Conservation (phyloP, 805 yeast genomes). For the Zygotorulaspora sp. region DNA sequence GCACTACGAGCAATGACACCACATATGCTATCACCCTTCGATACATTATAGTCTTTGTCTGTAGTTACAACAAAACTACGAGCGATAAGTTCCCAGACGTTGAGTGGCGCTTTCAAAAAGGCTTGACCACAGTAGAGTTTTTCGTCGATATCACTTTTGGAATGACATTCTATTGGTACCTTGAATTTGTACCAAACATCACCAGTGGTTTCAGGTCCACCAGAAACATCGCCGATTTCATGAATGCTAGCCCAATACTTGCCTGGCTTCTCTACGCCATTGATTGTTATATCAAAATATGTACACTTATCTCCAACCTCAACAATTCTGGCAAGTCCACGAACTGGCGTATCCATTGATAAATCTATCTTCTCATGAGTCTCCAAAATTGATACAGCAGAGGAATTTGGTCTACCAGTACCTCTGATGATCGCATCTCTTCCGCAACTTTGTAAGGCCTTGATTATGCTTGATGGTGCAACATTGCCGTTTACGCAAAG, state of each 20-base stretch:
- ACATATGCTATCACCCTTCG: constrained; percentile 45
- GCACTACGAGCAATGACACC: constrained; percentile 97
- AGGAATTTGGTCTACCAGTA: constrained; percentile 78
- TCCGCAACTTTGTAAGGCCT: constrained; percentile 66
- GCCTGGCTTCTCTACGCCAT: constrained; percentile 59
- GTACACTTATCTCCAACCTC: constrained; percentile 50
- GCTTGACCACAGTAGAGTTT: constrained; percentile 41
- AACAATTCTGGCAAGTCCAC: constrained; percentile 84
- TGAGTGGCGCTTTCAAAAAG: constrained; percentile 43
- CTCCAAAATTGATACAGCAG: constrained; percentile 89
- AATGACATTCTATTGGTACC: constrained; percentile 30
- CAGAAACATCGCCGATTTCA: constrained; percentile 67
- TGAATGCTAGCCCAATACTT: constrained; percentile 66
- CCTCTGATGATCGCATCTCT: constrained; percentile 91
- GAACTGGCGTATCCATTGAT: constrained; percentile 52
- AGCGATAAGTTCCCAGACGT: constrained; percentile 63
- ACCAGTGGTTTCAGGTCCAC: constrained; percentile 69
- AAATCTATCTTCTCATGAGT: constrained; percentile 46
- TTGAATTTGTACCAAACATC: constrained; percentile 38
- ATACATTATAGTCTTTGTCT: constrained; percentile 25
- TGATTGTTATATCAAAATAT: constrained; percentile 72
- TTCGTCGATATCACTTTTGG: constrained; percentile 35
- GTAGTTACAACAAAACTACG: constrained; percentile 43
- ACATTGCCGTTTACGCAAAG: constrained; percentile 64
- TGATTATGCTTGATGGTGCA: constrained; percentile 73